A percentile compares a stretch with the other conserved stretches of the same genome.
phyloP scores from a whole-genome alignment of 2,329 filamentous ascomycete genomes.

The Aspergillus piperis region DNA sequence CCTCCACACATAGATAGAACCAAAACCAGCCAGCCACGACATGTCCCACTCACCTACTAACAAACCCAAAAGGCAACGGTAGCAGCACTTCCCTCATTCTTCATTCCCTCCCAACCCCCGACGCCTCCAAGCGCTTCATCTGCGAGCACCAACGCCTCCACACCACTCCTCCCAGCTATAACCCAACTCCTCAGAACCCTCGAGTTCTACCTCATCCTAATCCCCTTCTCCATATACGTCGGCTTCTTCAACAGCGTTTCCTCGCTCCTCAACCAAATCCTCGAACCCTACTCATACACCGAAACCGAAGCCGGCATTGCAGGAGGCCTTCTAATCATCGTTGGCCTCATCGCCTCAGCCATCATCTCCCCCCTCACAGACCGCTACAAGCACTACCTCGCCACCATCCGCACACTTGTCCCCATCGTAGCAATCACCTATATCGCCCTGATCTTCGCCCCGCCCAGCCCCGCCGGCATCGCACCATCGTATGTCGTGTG shows the following conservation, averaged over 20 bases:
- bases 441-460: slow-evolving; percentile 79
- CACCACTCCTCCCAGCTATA: slow-evolving; percentile 59
- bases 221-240: slow-evolving; percentile 83
- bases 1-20: not conserved
- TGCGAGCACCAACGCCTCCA: slow-evolving; percentile 47
- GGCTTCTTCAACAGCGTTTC: slow-evolving; percentile 93
- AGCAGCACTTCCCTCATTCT: slow-evolving; percentile 72
- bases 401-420: slow-evolving; percentile 70
- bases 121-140: slow-evolving; percentile 73
- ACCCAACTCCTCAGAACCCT: slow-evolving; percentile 58
- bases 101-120: slow-evolving; percentile 74
- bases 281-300: slow-evolving; percentile 79
- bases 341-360: slow-evolving; percentile 77
- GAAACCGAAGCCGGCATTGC: slow-evolving; percentile 86
- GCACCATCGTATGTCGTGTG: slow-evolving; percentile 71
- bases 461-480: slow-evolving; percentile 54
- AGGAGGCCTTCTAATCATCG: slow-evolving; percentile 84
- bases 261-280: slow-evolving; percentile 84
- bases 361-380: slow-evolving; percentile 81
- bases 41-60: not conserved
- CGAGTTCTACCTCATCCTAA: slow-evolving; percentile 77
- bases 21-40: not conserved
- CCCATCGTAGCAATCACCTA: slow-evolving; percentile 74
- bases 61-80: slow-evolving; percentile 55
- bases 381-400: slow-evolving; percentile 75